A percentile compares a stretch with the other conserved stretches of the same genome.
Conservation (phyloP, 108 stramenopile species). For the Cyclotella sp. region DNA sequence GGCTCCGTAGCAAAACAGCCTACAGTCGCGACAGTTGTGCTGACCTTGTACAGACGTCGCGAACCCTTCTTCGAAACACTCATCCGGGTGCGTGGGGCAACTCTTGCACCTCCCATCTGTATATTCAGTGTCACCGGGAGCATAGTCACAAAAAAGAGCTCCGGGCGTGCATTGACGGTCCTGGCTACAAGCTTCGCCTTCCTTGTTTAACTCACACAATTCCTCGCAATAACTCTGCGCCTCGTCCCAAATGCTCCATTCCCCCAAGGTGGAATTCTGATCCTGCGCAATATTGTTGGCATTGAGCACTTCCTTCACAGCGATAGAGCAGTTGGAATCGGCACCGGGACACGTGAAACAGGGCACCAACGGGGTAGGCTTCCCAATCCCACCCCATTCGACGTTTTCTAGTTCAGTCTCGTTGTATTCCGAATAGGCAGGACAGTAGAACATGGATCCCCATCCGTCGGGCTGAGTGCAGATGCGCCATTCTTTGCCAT, state of each 20-base stretch:
- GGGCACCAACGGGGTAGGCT: neutral
- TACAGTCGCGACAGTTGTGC: too few species aligned
- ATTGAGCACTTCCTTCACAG: neutral
- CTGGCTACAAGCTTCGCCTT: neutral
- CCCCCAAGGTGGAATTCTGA: neutral
- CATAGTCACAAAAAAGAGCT: neutral
- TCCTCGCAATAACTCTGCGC: neutral
- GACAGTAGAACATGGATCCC: too few species aligned
- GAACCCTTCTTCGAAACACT: neutral
- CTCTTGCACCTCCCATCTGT: neutral
- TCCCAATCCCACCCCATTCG: constrained; percentile 1
- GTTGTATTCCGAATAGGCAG: neutral
- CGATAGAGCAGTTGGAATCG: too few species aligned
- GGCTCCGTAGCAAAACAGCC: neutral
- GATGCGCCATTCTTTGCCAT: neutral
- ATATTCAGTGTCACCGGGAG: neutral
- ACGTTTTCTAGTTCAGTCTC: neutral
- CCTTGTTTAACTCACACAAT: neutral
- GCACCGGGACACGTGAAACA: neutral
- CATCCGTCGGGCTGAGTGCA: neutral
- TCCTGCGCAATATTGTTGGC: too few species aligned
- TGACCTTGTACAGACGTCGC: neutral
- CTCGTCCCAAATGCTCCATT: neutral
- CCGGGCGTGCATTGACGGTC: neutral
- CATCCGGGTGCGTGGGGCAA: neutral